Evolutionary conservation across 176 grass and related monocot species (phyloP).

Genomic region (Melocanna baccifera): DNA sequence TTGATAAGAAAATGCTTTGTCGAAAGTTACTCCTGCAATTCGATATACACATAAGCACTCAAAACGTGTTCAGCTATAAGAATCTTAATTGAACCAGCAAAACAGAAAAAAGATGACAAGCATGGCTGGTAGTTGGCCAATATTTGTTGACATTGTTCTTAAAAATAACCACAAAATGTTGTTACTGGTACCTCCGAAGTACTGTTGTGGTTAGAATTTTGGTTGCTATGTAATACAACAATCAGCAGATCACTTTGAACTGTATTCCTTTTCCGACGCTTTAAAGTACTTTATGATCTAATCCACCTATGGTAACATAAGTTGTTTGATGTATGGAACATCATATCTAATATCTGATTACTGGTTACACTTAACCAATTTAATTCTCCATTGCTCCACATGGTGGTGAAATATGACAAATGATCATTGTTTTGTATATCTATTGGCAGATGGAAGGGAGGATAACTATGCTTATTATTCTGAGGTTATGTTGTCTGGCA

Average conservation of each 20-base stretch:
- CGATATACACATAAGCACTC: too few relatives aligned
- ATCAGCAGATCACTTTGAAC: constrained; percentile 2
- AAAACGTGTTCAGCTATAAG: too few relatives aligned
- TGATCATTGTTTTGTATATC: constrained; percentile 17
- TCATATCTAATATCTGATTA: neutral
- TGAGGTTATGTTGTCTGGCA: constrained; percentile 82
- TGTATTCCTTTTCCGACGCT: constrained; percentile 12
- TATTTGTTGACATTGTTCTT: too few relatives aligned
- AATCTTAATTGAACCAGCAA: too few relatives aligned
- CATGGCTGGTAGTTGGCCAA: too few relatives aligned
- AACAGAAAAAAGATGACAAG: too few relatives aligned
- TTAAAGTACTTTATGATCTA: constrained; percentile 1
- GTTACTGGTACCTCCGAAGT: neutral
- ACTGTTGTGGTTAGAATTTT: neutral
- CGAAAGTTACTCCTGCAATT: too few relatives aligned
- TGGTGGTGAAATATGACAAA: neutral
- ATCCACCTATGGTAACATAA: constrained; percentile 1
- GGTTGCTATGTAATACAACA: neutral
- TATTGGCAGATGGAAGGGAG: constrained; percentile 79
- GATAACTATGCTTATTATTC: constrained; percentile 74
- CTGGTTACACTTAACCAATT: neutral
- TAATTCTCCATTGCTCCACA: too few relatives aligned
- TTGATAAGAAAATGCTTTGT: too few relatives aligned
- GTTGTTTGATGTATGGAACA: neutral
- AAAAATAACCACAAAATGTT: too few relatives aligned